Base-by-base conservation (phyloP, 805 yeast genomes). In the Dipodascopsis tothii region DNA sequence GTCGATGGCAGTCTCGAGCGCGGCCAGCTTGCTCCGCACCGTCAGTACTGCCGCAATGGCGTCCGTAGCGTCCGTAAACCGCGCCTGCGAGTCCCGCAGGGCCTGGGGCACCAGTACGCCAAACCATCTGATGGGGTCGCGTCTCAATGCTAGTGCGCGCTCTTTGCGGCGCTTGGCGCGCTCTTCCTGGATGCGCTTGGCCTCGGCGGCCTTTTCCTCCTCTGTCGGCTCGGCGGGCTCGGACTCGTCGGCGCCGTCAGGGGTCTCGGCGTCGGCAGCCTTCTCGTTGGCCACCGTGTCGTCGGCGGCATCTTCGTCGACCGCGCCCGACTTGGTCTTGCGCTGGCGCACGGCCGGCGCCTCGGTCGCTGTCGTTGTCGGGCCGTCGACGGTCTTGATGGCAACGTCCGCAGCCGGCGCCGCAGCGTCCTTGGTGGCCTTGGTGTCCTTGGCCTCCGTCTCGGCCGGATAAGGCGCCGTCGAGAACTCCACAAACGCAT, bases 71-170 rank as follows among this genome's bases (percentile, higher is more conserved):
- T 39, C 40, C 2, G 40, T 51, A 47, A 76, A 76, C 22, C 55
- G 51, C 1, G 20, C 35, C 52, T 72, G 76, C 1, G 75, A 62
- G 22, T 50, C 43, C 4, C 67, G 58, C 20, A 75, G 56, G 30
- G 65, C 65, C 33, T 48, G 54, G 5, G 79, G 75, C 2, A 69
- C 75, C 32, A 75, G 56, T 0, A 68, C 69, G 1, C 76, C 76
- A 58, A 75, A 72, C 66, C 72, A 75, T 30, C 61, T 43, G 6
- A 71, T 56, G 0, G 74, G 74, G 43, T 68, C 66, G 33, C 56
- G 52, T 6, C 28, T 33, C 27, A 46, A 32, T 25, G 40, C 45
- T 7, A 27, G 22, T 37, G 37, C 33, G 21, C 39, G 37, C 39
- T 37, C 34, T 25, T 28, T 5, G 19, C 3, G 40, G 41, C 37